Base-by-base conservation (phyloP, 768 basidiomycete species). In the Boletales sp. region DNA sequence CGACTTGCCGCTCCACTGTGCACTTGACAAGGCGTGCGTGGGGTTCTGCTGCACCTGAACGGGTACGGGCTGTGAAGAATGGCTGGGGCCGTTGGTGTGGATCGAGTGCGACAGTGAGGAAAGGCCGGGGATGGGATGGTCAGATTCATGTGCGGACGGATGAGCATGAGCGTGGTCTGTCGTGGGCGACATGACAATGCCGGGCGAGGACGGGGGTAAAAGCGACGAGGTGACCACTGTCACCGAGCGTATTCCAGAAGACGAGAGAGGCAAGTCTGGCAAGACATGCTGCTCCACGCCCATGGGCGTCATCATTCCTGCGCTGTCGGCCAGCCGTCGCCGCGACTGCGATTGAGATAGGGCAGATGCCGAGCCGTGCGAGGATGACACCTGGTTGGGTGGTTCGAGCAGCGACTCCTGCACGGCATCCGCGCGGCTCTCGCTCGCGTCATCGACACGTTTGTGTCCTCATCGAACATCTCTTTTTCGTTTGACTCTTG, bases 1-100 rank as follows among this genome's bases (percentile, higher is more conserved):
- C 2, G 92, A 94, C 65, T 99, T 95, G 19, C 90, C 90, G 12
- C 58, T 43, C 48, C 65, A 55, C 10, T 65, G 63, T 6, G 32
- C n/a, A 3, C 52, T 24, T 38, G 55, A 24, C 2, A 37, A 43
- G 10, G 40, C 18, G 11, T 57, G 56, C 3, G 43, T 14, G 5
- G 47, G 31, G 5, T 44, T 42, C 36, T 53, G 54, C 32, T 50
- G 55, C 30, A 39, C 40, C 3, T 18, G 15, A 0, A 54, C 31
- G 15, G 43, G 40, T 4, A 29, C 9, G 8, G 21, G 21, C 21
- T 21, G 21, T 4, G 50, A 43, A 12, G 43, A 13, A 27, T n/a
- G 41, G 36, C 45, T 59, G 21, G 21, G 21, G 21, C 21, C 21
- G 4, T 21, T 21, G 21, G 21, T 21, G 4, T 21, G 21, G 21